A percentile compares a stretch with the other conserved stretches of the same genome.
Evolutionary conservation across 495 filamentous ascomycete species (phyloP).

Genomic region (Tuber microsphaerosporum): DNA sequence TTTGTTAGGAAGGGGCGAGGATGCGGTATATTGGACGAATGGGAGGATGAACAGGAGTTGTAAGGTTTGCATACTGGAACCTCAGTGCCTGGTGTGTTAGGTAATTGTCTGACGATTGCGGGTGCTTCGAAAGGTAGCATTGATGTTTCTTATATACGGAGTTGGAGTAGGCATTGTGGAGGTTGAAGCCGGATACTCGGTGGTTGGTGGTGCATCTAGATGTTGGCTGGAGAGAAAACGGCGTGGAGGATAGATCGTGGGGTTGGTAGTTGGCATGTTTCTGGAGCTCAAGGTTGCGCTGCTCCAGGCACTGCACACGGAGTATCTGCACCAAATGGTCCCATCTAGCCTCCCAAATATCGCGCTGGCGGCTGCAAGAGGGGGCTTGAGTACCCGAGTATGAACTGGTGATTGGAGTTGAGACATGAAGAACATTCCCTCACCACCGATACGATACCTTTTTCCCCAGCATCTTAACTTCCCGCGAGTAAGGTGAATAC

Average conservation of each 20-base stretch:
- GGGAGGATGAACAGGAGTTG: not conserved
- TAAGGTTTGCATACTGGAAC: not conserved
- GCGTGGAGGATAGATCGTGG: not conserved
- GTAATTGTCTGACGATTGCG: not conserved
- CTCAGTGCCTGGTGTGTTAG: not conserved
- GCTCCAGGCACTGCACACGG: not conserved
- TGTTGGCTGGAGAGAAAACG: not conserved
- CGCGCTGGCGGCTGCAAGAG: not conserved
- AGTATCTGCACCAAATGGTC: not conserved
- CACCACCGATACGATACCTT: not conserved
- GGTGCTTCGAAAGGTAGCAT: not conserved
- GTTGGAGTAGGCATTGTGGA: not conserved
- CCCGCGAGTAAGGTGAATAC: not conserved
- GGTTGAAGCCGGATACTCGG: not conserved
- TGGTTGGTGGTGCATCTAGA: not conserved
- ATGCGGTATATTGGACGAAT: not conserved
- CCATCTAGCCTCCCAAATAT: not conserved
- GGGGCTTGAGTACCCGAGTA: not conserved
- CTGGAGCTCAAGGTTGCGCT: not conserved
- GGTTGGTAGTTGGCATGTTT: not conserved
- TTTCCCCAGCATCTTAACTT: not conserved
- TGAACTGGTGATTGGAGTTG: not conserved
- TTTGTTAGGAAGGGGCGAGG: not conserved
- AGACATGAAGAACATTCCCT: not conserved
- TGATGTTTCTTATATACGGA: not conserved